A percentile compares a stretch with the other conserved stretches of the same genome.
These are phyloP conservation scores for Russula lepida DNA, from an alignment of 768 basidiomycete species.

Conservation along the genomic window DNA sequence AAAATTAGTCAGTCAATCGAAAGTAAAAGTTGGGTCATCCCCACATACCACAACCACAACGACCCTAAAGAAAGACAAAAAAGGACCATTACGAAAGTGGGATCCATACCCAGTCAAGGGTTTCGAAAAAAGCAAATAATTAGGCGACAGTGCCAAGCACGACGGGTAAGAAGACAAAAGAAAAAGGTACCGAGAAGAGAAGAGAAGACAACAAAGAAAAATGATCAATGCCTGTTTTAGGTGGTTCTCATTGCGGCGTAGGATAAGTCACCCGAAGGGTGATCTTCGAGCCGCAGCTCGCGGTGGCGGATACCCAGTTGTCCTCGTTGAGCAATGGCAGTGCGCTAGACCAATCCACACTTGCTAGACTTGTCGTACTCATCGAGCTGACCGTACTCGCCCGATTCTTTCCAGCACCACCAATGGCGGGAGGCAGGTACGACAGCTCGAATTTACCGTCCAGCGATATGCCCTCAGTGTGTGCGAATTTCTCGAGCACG, in stretches of 20 bases:
- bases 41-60: too few relatives aligned
- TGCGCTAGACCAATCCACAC: conserved; percentile 1
- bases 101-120: too few relatives aligned
- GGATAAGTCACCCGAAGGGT: conserved; percentile 2
- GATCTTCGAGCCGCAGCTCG: conserved; percentile 14
- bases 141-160: too few relatives aligned
- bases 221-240: too few relatives aligned
- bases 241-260: not conserved
- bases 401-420: conserved; percentile 4
- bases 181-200: not conserved
- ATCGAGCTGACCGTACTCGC: conserved; percentile 7
- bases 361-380: conserved; percentile 11
- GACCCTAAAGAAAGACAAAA: not conserved
- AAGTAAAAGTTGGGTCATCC: not conserved
- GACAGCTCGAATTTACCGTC: conserved; percentile 48
- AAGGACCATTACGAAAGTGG: not conserved
- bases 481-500: conserved; percentile 59
- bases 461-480: conserved; percentile 48
- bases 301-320: conserved; percentile 12
- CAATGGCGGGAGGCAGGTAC: conserved; percentile 37
- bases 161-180: not conserved
- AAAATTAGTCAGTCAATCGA: not conserved
- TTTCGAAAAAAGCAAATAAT: too few relatives aligned
- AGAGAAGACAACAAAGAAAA: too few relatives aligned
- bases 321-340: conserved; percentile 4